phyloP scores from a whole-genome alignment of 805 yeast genomes.

The Cephaloascus albidus region DNA sequence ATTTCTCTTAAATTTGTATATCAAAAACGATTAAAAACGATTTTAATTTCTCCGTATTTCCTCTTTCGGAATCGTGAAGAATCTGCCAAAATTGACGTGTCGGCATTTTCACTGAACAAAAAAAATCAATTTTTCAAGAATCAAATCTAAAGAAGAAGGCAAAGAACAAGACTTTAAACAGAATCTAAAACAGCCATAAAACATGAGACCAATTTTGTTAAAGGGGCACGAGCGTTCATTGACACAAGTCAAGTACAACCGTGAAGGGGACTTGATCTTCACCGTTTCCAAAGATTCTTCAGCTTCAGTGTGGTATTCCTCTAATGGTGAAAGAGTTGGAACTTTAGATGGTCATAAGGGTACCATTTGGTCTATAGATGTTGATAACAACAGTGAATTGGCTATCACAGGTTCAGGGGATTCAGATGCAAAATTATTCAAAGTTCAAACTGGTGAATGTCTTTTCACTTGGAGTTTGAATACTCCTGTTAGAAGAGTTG shows the following conservation, averaged over 20 bases:
- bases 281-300: conserved; percentile 87
- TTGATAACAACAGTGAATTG: conserved; percentile 57
- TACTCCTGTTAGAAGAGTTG: conserved; percentile 88
- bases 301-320: conserved; percentile 89
- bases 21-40: neutral
- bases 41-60: conserved; percentile 2
- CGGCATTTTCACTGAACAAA: too few relatives aligned
- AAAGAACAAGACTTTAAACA: too few relatives aligned
- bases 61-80: too few relatives aligned
- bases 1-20: conserved; percentile 5
- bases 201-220: conserved; percentile 45
- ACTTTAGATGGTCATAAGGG: conserved; percentile 81
- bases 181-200: conserved; percentile 67
- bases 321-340: conserved; percentile 94
- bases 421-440: conserved; percentile 78
- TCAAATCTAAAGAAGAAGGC: neutral
- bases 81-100: too few relatives aligned
- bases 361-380: conserved; percentile 91
- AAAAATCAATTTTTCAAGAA: neutral
- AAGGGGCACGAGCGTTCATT: conserved; percentile 98
- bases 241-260: conserved; percentile 91
- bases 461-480: conserved; percentile 63
- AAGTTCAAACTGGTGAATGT: conserved; percentile 66
- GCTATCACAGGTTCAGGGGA: conserved; percentile 91
- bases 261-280: conserved; percentile 89